Base-by-base conservation (phyloP, 441 rosid species). In the Capsella rubella region DNA sequence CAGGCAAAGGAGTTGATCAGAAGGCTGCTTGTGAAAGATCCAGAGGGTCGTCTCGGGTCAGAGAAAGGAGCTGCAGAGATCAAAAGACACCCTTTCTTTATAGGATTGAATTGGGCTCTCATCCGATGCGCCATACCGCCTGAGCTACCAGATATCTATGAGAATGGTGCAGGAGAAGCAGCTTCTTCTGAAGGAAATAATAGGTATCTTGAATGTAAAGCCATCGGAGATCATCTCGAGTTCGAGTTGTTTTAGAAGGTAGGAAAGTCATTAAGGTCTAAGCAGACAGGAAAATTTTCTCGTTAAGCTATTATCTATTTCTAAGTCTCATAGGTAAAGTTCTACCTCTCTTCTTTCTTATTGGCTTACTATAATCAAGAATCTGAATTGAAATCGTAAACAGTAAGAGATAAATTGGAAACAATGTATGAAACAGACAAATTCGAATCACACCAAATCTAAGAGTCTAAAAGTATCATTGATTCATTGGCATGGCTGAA, bases 181-280 rank as follows among this genome's bases (percentile, higher is more conserved):
- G 73, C 63, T 18, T 78, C 88, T 21, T 85, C 76, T 9, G 72
- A 53, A 63, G 70, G 68, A 67, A 70, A 85, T 74, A 68, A 84
- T 78, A 85, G 84, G 78, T 89, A 79, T 76, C 81, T 90, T 70
- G 95, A 94, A 68, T 90, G 82, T 75, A 85, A 89, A 77, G 83
- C 96, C 39, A 81, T 87, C 1, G 96, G 90, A 7, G 98, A 89
- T 71, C 98, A 87, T 79, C 90, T 91, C 47, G 96, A 94, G 83
- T 90, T 94, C 64, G 97, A 94, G 80, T 74, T 91, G 81, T 94
- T 94, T 78, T 91, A 32, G 12, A 42, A 34, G 21, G 18, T 60
- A 67, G 68, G 5, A 8, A 28, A 69, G 39, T 54, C 75, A 73
- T 54, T 57, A 50, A 8, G 50, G 47, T 32, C 47, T 16, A 12